Conservation (phyloP, 2,329 filamentous ascomycete species). For the Trichoderma breve region DNA sequence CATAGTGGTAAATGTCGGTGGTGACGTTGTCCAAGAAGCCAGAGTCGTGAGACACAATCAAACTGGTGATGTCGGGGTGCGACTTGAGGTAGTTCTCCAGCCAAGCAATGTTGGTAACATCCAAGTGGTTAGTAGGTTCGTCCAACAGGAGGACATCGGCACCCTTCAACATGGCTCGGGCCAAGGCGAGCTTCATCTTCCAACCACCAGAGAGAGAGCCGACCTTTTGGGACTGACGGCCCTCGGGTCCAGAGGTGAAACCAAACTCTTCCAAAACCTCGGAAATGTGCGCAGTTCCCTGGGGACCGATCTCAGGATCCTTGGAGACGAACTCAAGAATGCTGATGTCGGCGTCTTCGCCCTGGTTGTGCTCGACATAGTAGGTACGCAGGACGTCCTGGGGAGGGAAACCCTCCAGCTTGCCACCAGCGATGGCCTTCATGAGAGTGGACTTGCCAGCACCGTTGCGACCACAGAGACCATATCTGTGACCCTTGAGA, state of each 20-base stretch:
- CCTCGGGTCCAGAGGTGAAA: slow-evolving; percentile 85
- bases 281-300: slow-evolving; percentile 77
- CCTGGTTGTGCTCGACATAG: slow-evolving; percentile 99
- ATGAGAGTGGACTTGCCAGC: slow-evolving; percentile 99
- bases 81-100: slow-evolving; percentile 90
- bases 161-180: slow-evolving; percentile 91
- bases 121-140: slow-evolving; percentile 98
- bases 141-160: slow-evolving; percentile 96
- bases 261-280: slow-evolving; percentile 87
- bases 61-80: slow-evolving; percentile 93
- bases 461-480: slow-evolving; percentile 94
- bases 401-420: slow-evolving; percentile 93
- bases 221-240: slow-evolving; percentile 83
- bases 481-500: slow-evolving; percentile 94
- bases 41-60: slow-evolving; percentile 99
- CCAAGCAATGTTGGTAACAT: slow-evolving; percentile 95
- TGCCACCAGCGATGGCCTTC: slow-evolving; percentile 92
- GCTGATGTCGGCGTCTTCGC: slow-evolving; percentile 93
- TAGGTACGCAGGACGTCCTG: slow-evolving; percentile 92
- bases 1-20: slow-evolving; percentile 99
- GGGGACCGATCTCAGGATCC: slow-evolving; percentile 78
- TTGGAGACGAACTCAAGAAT: slow-evolving; percentile 91
- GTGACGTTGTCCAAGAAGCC: slow-evolving; percentile 96
- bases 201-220: slow-evolving; percentile 95
- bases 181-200: slow-evolving; percentile 99